Conservation (phyloP, 176 grass and related monocot species). For the Melocanna baccifera region DNA sequence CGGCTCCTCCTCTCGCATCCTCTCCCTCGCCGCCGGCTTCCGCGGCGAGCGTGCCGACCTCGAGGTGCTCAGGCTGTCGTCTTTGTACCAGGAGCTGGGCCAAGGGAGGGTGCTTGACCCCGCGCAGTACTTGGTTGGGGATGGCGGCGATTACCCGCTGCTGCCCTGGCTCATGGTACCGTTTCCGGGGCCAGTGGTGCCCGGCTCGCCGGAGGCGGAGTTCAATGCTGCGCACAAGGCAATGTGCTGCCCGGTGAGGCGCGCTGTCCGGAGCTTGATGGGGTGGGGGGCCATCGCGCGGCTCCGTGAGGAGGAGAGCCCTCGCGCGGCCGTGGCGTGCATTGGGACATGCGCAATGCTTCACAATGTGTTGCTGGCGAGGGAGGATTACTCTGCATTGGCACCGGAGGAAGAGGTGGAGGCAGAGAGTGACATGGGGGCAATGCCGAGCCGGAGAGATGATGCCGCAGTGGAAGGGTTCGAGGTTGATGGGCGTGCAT, state of each 20-base stretch:
- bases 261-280: slow-evolving; percentile 55
- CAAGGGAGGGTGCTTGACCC: slow-evolving; percentile 47
- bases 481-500: slow-evolving; percentile 40
- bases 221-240: slow-evolving; percentile 56
- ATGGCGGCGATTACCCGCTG: slow-evolving; percentile 48
- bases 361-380: slow-evolving; percentile 70
- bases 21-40: slow-evolving; percentile 62
- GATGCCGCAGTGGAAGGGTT: slow-evolving; percentile 13
- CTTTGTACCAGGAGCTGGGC: slow-evolving; percentile 53
- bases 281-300: slow-evolving; percentile 57
- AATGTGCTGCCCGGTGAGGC: slow-evolving; percentile 47
- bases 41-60: slow-evolving; percentile 54
- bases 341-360: slow-evolving; percentile 78
- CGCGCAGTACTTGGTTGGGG: slow-evolving; percentile 52
- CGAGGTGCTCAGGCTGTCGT: slow-evolving; percentile 54
- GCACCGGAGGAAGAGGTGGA: slow-evolving; percentile 31
- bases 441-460: slow-evolving; percentile 18
- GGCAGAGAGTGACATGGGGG: neutral
- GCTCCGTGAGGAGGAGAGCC: slow-evolving; percentile 57
- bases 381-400: slow-evolving; percentile 71
- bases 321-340: slow-evolving; percentile 53
- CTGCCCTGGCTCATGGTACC: slow-evolving; percentile 78
- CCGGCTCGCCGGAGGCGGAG: slow-evolving; percentile 41
- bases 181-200: neutral
- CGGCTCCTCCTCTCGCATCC: slow-evolving; percentile 52